A percentile compares a stretch with the other conserved stretches of the same genome.
Conservation (phyloP, 2,329 filamentous ascomycete genomes). For the Pseudodiploospora longispora region DNA sequence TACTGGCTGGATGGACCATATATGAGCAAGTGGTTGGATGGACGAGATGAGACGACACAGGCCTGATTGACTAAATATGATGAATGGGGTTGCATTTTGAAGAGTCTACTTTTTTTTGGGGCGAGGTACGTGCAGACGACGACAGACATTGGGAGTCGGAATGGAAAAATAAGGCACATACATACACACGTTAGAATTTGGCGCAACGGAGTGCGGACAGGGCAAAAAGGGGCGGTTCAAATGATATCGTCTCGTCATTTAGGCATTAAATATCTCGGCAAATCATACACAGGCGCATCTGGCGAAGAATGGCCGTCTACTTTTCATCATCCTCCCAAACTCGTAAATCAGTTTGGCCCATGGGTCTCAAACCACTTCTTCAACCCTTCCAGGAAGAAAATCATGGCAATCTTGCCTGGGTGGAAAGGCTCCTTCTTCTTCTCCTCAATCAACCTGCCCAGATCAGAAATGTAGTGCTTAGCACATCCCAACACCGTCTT, state of each 20-base stretch:
- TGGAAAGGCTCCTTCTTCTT: neutral
- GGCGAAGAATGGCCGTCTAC: too few relatives aligned
- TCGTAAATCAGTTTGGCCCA: neutral
- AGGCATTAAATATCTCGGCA: too few relatives aligned
- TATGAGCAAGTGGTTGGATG: conserved; percentile 59
- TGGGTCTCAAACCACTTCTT: neutral
- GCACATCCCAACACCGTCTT: neutral
- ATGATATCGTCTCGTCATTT: too few relatives aligned
- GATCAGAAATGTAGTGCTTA: neutral
- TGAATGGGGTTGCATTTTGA: too few relatives aligned
- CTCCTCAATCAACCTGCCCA: neutral
- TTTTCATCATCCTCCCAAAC: too few relatives aligned
- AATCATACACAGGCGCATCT: too few relatives aligned
- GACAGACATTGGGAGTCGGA: neutral
- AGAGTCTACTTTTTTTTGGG: too few relatives aligned
- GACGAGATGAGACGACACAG: conserved; percentile 20
- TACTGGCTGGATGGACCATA: conserved; percentile 93
- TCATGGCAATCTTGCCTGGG: neutral
- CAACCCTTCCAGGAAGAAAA: neutral
- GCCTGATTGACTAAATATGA: neutral
- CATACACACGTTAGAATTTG: too few relatives aligned
- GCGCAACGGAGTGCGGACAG: too few relatives aligned
- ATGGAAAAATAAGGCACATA: too few relatives aligned
- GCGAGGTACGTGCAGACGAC: conserved; percentile 1
- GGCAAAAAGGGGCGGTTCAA: too few relatives aligned